These are phyloP conservation scores for Leishmania tarentolae DNA, from an alignment of 208 protist species.

Conservation along the genomic window DNA sequence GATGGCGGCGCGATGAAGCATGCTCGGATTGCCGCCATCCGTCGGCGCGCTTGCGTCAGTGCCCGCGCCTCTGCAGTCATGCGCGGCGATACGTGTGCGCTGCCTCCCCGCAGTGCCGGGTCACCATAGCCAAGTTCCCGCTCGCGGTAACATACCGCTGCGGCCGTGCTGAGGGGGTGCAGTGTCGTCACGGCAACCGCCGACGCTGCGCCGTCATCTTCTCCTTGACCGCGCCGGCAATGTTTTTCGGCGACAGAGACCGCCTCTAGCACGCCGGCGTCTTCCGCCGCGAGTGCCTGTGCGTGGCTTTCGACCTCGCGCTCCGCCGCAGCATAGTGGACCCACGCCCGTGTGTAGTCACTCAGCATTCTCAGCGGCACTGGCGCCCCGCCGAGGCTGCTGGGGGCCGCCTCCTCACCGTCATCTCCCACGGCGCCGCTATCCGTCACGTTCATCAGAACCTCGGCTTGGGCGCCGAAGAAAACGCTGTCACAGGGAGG, in stretches of 20 bases:
- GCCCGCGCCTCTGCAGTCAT: conserved; percentile 50
- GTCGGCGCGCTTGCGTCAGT: conserved; percentile 40
- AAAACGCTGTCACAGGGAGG: conserved; percentile 28
- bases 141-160: conserved; percentile 26
- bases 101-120: background rate
- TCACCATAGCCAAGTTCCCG: conserved; percentile 4
- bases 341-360: conserved; percentile 30
- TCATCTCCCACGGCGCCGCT: background rate
- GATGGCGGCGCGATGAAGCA: conserved; percentile 19
- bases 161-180: conserved; percentile 5
- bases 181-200: background rate
- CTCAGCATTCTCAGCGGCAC: conserved; percentile 8
- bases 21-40: conserved; percentile 40
- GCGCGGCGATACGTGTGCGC: conserved; percentile 22
- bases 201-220: background rate
- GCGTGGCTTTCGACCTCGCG: conserved; percentile 10
- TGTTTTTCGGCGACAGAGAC: background rate
- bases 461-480: conserved; percentile 23
- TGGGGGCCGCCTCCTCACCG: background rate
- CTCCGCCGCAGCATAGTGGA: conserved; percentile 10
- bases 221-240: background rate
- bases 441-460: conserved; percentile 1
- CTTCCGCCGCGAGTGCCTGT: conserved; percentile 17
- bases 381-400: background rate
- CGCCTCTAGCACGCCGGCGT: conserved; percentile 19